These are phyloP conservation scores for Colletotrichum sp. DNA, from an alignment of 2,329 filamentous ascomycete species.

Conservation along the genomic window DNA sequence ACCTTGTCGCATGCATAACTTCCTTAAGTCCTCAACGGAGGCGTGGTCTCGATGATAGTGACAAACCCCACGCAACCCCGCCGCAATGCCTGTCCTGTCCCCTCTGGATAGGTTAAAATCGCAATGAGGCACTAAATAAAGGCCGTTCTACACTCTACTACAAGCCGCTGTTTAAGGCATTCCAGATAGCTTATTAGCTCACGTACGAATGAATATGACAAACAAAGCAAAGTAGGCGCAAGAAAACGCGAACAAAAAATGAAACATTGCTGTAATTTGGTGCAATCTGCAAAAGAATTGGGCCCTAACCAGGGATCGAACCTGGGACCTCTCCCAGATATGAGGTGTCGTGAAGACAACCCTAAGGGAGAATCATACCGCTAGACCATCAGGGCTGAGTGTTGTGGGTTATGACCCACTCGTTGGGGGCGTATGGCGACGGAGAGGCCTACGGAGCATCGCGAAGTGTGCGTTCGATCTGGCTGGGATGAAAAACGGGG, in stretches of 20 bases:
- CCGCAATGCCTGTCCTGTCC: not conserved
- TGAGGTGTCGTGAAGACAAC: not conserved
- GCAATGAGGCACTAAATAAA: no score
- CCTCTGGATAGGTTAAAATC: not conserved
- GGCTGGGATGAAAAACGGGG: not conserved
- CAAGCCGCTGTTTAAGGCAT: not conserved
- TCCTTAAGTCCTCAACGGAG: not conserved
- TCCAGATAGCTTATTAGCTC: no score
- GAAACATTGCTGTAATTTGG: rapidly evolving
- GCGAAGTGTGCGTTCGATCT: not conserved
- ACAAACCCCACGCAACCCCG: not conserved
- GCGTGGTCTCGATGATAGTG: not conserved
- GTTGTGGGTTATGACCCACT: not conserved
- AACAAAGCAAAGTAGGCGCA: no score
- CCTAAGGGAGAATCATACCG: not conserved
- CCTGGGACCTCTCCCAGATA: not conserved
- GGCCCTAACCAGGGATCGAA: not conserved
- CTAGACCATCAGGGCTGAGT: not conserved
- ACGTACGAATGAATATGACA: no score
- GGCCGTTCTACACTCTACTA: no score
- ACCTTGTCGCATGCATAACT: not conserved
- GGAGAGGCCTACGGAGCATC: not conserved
- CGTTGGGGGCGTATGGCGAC: rapidly evolving
- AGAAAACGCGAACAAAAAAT: no score
- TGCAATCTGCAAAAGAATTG: not conserved